Evolutionary conservation across 176 grass and related monocot species (phyloP).

Genomic region (Luzula sylvatica): DNA sequence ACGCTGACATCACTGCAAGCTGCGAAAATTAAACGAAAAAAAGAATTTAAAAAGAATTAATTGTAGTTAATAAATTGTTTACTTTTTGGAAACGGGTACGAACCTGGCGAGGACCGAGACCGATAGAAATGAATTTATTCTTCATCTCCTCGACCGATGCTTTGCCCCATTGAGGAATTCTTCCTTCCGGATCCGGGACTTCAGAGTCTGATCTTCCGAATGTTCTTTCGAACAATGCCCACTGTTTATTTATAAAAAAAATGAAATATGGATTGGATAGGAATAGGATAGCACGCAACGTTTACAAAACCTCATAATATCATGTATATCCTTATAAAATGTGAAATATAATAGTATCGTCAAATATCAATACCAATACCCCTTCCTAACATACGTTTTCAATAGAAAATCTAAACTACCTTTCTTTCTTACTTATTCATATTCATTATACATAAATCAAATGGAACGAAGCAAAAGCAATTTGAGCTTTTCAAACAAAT

Average conservation of each 20-base stretch:
- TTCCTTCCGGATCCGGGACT: constrained; percentile 78
- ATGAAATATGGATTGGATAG: too few relatives aligned
- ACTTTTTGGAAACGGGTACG: neutral
- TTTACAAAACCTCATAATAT: too few relatives aligned
- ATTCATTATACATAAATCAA: too few relatives aligned
- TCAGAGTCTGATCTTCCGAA: constrained; percentile 59
- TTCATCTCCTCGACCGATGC: constrained; percentile 97
- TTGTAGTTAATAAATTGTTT: neutral
- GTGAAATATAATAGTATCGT: too few relatives aligned
- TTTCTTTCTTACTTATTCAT: too few relatives aligned
- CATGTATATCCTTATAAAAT: too few relatives aligned
- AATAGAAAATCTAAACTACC: too few relatives aligned
- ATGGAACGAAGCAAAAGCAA: too few relatives aligned
- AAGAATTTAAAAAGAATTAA: neutral
- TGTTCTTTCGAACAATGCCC: constrained; percentile 79
- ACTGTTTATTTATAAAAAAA: constrained; percentile 31
- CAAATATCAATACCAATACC: too few relatives aligned
- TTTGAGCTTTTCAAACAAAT: too few relatives aligned
- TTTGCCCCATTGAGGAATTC: constrained; percentile 72
- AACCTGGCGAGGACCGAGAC: constrained; percentile 93
- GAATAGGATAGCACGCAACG: too few relatives aligned
- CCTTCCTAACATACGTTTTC: too few relatives aligned
- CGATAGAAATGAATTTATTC: constrained; percentile 54
- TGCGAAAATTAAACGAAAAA: constrained; percentile 23
- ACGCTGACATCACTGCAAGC: constrained; percentile 93